Conservation (phyloP, 768 basidiomycete genomes). For the Kwoniella bestiolae region DNA sequence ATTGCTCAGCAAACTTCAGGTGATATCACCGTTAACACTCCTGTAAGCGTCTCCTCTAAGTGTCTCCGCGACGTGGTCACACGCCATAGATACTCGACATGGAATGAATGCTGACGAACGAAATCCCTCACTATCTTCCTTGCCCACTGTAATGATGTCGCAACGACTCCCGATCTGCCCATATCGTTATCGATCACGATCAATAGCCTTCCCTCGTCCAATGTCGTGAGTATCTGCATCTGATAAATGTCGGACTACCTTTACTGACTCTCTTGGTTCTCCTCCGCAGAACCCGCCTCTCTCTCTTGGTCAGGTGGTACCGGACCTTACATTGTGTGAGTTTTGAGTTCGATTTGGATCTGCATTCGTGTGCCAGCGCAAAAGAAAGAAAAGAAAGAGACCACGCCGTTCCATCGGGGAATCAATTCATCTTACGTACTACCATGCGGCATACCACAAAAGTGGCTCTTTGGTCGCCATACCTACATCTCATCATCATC, state of each 20-base stretch:
- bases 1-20: slow-evolving; percentile 46
- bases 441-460: too few species aligned
- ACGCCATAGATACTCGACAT: background rate
- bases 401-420: too few species aligned
- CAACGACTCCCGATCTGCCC: too few species aligned
- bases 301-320: slow-evolving; percentile 45
- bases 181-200: background rate
- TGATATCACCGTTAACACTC: slow-evolving; percentile 49
- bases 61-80: background rate
- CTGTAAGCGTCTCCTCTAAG: slow-evolving; percentile 32
- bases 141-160: too few species aligned
- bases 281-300: slow-evolving; percentile 28
- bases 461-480: too few species aligned
- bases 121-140: too few species aligned
- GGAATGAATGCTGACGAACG: too few species aligned
- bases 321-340: slow-evolving; percentile 50
- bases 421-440: too few species aligned
- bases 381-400: too few species aligned
- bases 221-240: slow-evolving; percentile 40
- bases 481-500: too few species aligned
- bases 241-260: background rate
- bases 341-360: too few species aligned
- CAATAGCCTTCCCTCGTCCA: slow-evolving; percentile 40
- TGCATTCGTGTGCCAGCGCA: too few species aligned
- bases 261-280: background rate